These are phyloP conservation scores for Coix lacrymajobi DNA, from an alignment of 176 grass and related monocot genomes.

Conservation along the genomic window DNA sequence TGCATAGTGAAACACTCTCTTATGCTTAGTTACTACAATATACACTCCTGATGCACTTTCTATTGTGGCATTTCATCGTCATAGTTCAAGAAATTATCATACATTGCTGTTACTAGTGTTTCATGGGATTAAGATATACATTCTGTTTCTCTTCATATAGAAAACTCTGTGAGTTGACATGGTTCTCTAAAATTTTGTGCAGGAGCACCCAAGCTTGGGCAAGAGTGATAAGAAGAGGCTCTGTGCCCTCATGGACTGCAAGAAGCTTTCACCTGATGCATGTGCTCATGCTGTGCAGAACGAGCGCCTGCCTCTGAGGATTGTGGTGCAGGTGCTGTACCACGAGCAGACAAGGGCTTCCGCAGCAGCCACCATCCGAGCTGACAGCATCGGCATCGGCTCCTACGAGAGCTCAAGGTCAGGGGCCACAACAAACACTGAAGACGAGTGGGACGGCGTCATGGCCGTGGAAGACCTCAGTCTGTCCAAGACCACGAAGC, in stretches of 20 bases:
- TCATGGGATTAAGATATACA: not conserved
- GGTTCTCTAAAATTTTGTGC: slow-evolving; percentile 2
- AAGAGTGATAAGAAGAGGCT: slow-evolving; percentile 90
- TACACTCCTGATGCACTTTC: slow-evolving; percentile 10
- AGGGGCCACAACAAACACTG: slow-evolving; percentile 81
- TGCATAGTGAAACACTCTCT: not conserved
- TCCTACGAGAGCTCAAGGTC: slow-evolving; percentile 96
- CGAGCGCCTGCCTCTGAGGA: slow-evolving; percentile 78
- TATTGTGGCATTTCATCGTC: not conserved
- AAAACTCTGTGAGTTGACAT: not conserved
- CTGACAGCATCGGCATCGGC: slow-evolving; percentile 52
- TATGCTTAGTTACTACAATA: not conserved
- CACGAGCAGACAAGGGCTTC: slow-evolving; percentile 73
- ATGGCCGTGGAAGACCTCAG: slow-evolving; percentile 48
- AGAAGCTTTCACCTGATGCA: slow-evolving; percentile 69
- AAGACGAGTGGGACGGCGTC: slow-evolving; percentile 72
- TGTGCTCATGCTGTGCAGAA: slow-evolving; percentile 86
- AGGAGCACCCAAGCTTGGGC: slow-evolving; percentile 85
- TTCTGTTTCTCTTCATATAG: not conserved
- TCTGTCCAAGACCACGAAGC: slow-evolving; percentile 35
- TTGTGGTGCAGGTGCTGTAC: slow-evolving; percentile 88
- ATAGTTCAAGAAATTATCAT: not conserved
- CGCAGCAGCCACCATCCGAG: slow-evolving; percentile 47
- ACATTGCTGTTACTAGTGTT: not conserved
- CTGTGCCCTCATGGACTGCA: slow-evolving; percentile 81